Evolutionary conservation across 2,329 filamentous ascomycete species (phyloP).

Genomic region (Lasiodiplodia hormozganensis): DNA sequence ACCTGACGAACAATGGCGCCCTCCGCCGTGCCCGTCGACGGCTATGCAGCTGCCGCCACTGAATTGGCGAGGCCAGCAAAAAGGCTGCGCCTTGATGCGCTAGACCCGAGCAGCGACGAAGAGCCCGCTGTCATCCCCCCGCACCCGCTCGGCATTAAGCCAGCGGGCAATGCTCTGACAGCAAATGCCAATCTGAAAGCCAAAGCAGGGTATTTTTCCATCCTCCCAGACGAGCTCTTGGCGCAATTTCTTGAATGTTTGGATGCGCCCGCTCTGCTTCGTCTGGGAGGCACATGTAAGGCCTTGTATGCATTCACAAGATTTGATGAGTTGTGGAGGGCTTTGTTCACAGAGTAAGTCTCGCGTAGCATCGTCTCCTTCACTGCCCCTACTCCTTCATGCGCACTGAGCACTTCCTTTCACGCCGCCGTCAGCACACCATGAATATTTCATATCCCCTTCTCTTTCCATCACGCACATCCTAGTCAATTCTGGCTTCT

Average conservation of each 20-base stretch:
- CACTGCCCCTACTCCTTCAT: slow-evolving; percentile 27
- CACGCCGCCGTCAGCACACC: not conserved
- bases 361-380: slow-evolving; percentile 21
- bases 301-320: slow-evolving; percentile 85
- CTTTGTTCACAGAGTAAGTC: slow-evolving; percentile 77
- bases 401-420: not conserved
- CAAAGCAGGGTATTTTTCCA: slow-evolving; percentile 69
- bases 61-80: slow-evolving; percentile 27
- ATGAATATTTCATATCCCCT: not conserved
- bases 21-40: slow-evolving; percentile 29
- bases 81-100: slow-evolving; percentile 20
- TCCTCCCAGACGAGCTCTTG: slow-evolving; percentile 82
- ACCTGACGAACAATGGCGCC: slow-evolving; percentile 26
- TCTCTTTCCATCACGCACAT: not conserved
- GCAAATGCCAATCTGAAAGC: slow-evolving; percentile 70
- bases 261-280: slow-evolving; percentile 66
- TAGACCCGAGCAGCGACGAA: slow-evolving; percentile 31
- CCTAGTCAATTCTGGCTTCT: not conserved
- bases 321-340: slow-evolving; percentile 88
- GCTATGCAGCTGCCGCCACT: slow-evolving; percentile 12
- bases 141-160: slow-evolving; percentile 86
- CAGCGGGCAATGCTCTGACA: slow-evolving; percentile 81
- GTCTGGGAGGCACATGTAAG: slow-evolving; percentile 79
- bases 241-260: slow-evolving; percentile 77
- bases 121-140: slow-evolving; percentile 68